These are phyloP conservation scores for Aureobasidium sp. DNA, from an alignment of 2,329 filamentous ascomycete species.

Conservation along the genomic window DNA sequence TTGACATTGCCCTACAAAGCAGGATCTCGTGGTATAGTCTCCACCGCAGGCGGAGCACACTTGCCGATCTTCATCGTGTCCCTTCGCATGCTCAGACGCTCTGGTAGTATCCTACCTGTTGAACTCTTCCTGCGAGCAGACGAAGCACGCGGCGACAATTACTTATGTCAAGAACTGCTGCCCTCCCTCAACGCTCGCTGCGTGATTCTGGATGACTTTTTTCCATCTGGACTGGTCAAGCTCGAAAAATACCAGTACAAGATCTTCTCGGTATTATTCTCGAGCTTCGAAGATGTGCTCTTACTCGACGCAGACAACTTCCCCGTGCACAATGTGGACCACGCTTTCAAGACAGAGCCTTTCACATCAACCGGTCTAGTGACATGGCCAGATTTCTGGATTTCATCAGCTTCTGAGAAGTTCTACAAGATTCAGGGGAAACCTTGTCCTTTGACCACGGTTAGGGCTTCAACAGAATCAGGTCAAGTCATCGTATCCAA, in stretches of 20 bases:
- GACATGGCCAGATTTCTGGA: slow-evolving; percentile 42
- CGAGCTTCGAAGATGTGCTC: slow-evolving; percentile 40
- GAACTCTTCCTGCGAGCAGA: slow-evolving; percentile 37
- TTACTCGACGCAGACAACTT: slow-evolving; percentile 43
- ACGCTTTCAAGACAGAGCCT: slow-evolving; percentile 33
- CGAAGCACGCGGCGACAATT: slow-evolving; percentile 31
- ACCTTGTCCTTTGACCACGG: slow-evolving; percentile 18
- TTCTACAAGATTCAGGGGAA: slow-evolving; percentile 32
- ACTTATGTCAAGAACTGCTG: slow-evolving; percentile 35
- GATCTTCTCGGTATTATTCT: slow-evolving; percentile 41
- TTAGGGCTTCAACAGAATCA: slow-evolving; percentile 31
- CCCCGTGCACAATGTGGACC: slow-evolving; percentile 31
- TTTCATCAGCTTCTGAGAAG: slow-evolving; percentile 28
- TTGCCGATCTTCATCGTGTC: slow-evolving; percentile 12
- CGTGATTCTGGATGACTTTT: slow-evolving; percentile 34
- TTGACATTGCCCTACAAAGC: background rate
- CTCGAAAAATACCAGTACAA: slow-evolving; percentile 43
- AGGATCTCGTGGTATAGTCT: slow-evolving; percentile 10
- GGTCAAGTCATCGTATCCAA: slow-evolving; percentile 41
- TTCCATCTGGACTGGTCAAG: slow-evolving; percentile 22
- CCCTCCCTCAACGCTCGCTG: slow-evolving; percentile 36
- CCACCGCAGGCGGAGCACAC: slow-evolving; percentile 8
- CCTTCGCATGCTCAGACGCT: slow-evolving; percentile 33
- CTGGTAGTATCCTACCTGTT: slow-evolving; percentile 36
- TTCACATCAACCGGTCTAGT: slow-evolving; percentile 35